Conservation (phyloP, 495 filamentous ascomycete species). For the Achaetomiella virescens region DNA sequence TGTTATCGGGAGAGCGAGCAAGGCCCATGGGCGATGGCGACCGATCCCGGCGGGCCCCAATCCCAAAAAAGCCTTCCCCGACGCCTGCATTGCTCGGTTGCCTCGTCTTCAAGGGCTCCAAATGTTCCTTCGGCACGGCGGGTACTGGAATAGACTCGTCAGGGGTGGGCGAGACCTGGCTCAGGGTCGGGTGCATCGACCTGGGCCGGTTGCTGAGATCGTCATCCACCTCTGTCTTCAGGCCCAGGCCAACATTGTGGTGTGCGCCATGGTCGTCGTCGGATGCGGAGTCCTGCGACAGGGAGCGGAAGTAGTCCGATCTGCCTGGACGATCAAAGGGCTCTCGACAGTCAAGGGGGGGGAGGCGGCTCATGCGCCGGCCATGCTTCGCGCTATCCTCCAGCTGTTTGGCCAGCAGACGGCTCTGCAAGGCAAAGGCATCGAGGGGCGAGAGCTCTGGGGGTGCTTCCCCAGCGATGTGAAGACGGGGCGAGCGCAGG, state of each 20-base stretch:
- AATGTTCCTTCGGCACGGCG: conserved; percentile 22
- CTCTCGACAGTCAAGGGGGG: conserved; percentile 75
- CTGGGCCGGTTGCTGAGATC: conserved; percentile 51
- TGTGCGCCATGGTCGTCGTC: conserved; percentile 32
- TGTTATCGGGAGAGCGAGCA: conserved; percentile 4
- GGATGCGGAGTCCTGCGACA: conserved; percentile 42
- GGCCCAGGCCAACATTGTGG: conserved; percentile 36
- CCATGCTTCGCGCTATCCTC: conserved; percentile 65
- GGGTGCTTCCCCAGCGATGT: conserved; percentile 79
- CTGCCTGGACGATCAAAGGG: conserved; percentile 58
- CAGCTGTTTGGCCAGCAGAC: conserved; percentile 78
- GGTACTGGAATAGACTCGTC: conserved; percentile 44
- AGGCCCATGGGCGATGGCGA: conserved; percentile 35
- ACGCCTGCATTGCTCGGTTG: conserved; percentile 28
- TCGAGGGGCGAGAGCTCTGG: conserved; percentile 91
- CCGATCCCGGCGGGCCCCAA: conserved; percentile 39
- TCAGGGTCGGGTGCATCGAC: conserved; percentile 69
- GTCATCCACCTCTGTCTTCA: conserved; percentile 54
- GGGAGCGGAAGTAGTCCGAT: conserved; percentile 67
- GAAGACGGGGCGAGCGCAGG: conserved; percentile 63
- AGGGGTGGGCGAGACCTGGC: conserved; percentile 52
- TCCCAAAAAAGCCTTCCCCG: conserved; percentile 31
- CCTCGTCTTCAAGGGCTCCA: conserved; percentile 26
- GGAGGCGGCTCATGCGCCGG: conserved; percentile 75
- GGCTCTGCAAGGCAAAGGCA: conserved; percentile 84